phyloP scores from a whole-genome alignment of 1,139 yeast species.

The Pichia sp. region DNA sequence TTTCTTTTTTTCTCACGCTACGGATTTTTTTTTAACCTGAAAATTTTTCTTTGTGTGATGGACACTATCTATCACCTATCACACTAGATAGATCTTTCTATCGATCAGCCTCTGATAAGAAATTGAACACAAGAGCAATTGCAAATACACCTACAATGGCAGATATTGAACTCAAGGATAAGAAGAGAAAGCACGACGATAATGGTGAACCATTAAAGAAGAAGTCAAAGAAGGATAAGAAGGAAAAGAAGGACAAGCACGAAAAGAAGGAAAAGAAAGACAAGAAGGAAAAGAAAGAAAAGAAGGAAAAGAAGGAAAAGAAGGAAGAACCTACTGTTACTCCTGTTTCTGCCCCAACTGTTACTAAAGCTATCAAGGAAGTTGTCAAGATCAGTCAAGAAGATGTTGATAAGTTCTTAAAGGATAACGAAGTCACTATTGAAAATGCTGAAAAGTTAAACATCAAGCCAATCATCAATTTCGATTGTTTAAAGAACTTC shows the following conservation, averaged over 20 bases:
- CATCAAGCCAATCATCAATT: slow-evolving; percentile 70
- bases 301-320: slow-evolving; percentile 34
- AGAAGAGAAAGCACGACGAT: slow-evolving; percentile 44
- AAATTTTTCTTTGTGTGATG: neutral
- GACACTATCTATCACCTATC: too few species aligned
- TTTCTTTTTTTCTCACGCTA: too few species aligned
- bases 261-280: slow-evolving; percentile 42
- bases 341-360: slow-evolving; percentile 38
- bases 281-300: slow-evolving; percentile 45
- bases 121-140: too few species aligned
- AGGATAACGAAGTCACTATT: slow-evolving; percentile 73
- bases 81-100: too few species aligned
- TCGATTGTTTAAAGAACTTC: slow-evolving; percentile 49
- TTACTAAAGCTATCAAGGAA: slow-evolving; percentile 37
- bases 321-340: slow-evolving; percentile 39
- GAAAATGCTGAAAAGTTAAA: slow-evolving; percentile 59
- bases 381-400: slow-evolving; percentile 45
- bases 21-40: neutral
- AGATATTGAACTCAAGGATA: slow-evolving; percentile 31
- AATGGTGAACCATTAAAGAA: slow-evolving; percentile 31
- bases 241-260: slow-evolving; percentile 43
- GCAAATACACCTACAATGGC: slow-evolving; percentile 11
- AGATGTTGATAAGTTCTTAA: slow-evolving; percentile 60
- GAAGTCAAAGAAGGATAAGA: slow-evolving; percentile 38
- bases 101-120: too few species aligned